Evolutionary conservation across 148 eudicot genomes (phyloP).

Genomic region (Rhododendron vialii): DNA sequence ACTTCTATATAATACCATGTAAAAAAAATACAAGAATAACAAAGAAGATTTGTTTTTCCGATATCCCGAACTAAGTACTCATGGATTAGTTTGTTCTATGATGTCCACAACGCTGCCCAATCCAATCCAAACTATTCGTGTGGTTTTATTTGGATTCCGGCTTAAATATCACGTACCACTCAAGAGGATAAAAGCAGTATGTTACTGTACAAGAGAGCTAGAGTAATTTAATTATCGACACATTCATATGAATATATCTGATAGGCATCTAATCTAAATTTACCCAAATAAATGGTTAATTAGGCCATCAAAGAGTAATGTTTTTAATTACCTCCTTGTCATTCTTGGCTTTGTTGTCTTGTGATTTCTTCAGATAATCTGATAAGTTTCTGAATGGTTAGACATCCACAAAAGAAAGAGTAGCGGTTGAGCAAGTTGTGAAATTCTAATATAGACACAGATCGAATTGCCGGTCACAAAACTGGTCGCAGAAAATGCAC

Average conservation of each 20-base stretch:
- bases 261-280: background rate
- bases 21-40: too few relatives aligned
- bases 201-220: background rate
- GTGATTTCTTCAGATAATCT: constrained; percentile 88
- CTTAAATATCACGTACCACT: background rate
- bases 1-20: background rate
- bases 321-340: constrained; percentile 72
- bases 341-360: constrained; percentile 89
- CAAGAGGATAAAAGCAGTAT: background rate
- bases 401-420: background rate
- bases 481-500: background rate
- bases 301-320: background rate
- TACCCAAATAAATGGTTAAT: background rate
- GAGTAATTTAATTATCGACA: background rate
- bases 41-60: too few relatives aligned
- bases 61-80: too few relatives aligned
- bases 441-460: background rate
- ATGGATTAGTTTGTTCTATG: background rate
- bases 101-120: background rate
- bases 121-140: background rate
- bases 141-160: background rate
- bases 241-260: background rate
- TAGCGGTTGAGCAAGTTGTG: background rate
- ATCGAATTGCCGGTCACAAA: background rate
- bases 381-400: constrained; percentile 9